Evolutionary conservation across 1,284 basidiomycete species (phyloP).

Genomic region (Fomitopsis pinicola): DNA sequence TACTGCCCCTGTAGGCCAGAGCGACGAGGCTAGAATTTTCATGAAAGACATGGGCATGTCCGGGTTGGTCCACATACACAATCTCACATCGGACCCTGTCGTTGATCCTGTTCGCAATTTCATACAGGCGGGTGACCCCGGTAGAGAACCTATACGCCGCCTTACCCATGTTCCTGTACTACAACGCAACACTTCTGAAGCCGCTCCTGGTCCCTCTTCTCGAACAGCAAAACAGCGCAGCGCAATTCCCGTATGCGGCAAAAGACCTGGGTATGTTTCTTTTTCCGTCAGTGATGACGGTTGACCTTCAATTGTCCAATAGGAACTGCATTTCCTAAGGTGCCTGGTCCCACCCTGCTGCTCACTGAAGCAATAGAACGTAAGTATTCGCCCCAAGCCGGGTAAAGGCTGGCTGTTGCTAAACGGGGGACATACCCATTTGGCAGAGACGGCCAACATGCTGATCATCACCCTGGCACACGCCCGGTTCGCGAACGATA

Average conservation of each 20-base stretch:
- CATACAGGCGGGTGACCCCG: conserved; percentile 30
- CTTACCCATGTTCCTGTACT: conserved; percentile 41
- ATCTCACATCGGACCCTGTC: conserved; percentile 13
- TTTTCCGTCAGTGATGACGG: background rate
- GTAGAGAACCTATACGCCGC: conserved; percentile 46
- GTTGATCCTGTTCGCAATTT: background rate
- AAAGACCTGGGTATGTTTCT: conserved; percentile 36
- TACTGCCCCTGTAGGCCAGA: conserved; percentile 24
- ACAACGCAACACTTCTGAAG: conserved; percentile 38
- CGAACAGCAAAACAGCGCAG: conserved; percentile 30
- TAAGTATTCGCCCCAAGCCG: background rate
- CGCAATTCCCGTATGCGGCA: conserved; percentile 29
- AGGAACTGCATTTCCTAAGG: background rate
- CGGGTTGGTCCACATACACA: conserved; percentile 1
- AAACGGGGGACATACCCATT: background rate
- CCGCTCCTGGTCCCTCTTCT: conserved; percentile 41
- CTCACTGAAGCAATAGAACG: conserved; percentile 13
- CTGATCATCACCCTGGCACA: conserved; percentile 69
- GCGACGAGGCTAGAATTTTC: conserved; percentile 40
- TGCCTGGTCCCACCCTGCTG: background rate
- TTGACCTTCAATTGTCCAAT: background rate
- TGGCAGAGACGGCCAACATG: conserved; percentile 64
- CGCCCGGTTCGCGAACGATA: conserved; percentile 54
- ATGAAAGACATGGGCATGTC: conserved; percentile 32
- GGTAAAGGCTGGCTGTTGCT: too few species aligned